Percentiles rank a stretch among this genome's conserved stretches.
phyloP scores from a whole-genome alignment of 257 asterid species.

The Capsicum rhomboideum region DNA sequence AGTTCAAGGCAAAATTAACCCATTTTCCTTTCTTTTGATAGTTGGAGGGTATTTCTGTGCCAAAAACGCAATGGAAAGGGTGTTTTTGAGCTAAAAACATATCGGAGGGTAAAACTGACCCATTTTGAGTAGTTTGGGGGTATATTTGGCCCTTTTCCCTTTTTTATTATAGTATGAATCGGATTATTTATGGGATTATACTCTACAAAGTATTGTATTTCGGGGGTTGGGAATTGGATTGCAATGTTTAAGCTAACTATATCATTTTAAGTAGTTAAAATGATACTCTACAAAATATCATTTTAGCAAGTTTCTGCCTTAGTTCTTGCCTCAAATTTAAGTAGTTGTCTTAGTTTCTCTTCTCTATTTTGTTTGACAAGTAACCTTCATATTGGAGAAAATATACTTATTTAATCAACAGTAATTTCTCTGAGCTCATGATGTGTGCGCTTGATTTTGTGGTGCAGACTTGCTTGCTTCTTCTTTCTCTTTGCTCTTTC shows the following conservation, averaged over 20 bases:
- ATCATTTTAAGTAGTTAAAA: neutral
- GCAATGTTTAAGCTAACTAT: neutral
- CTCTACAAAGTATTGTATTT: neutral
- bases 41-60: no score
- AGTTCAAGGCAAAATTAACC: no score
- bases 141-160: no score
- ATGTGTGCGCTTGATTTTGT: neutral
- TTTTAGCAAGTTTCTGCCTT: neutral
- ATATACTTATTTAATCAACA: neutral
- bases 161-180: neutral
- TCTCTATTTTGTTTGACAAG: neutral
- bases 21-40: no score
- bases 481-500: neutral
- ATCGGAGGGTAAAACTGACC: no score
- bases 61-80: no score
- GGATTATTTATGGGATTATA: neutral
- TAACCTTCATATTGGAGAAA: neutral
- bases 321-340: neutral
- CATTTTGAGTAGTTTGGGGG: no score
- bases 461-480: neutral
- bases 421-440: neutral
- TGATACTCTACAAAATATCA: neutral
- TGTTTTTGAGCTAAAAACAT: no score
- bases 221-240: neutral
- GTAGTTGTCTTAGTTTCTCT: neutral